A percentile compares a stretch with the other conserved stretches of the same genome.
These are phyloP conservation scores for Cadophora malorum DNA, from an alignment of 2,329 filamentous ascomycete species.

Conservation along the genomic window DNA sequence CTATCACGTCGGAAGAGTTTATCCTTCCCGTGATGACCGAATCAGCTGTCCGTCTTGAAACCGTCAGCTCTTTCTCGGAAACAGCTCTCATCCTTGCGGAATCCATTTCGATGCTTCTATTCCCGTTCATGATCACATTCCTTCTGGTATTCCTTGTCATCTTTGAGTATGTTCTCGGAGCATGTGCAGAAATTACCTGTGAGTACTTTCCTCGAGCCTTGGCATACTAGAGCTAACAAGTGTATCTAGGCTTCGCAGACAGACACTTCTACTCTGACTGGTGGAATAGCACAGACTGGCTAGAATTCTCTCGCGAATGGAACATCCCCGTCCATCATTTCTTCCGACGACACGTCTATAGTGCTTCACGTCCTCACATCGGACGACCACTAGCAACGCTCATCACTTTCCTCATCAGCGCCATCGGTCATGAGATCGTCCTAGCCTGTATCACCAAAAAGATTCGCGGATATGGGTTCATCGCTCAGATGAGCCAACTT, in stretches of 20 bases:
- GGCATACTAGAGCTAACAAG: conserved; percentile 12
- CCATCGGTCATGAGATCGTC: conserved; percentile 90
- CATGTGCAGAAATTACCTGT: conserved; percentile 90
- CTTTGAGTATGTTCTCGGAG: conserved; percentile 94
- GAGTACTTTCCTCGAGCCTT: conserved; percentile 19
- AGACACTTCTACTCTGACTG: conserved; percentile 87
- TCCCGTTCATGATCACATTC: conserved; percentile 97
- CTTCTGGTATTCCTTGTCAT: conserved; percentile 96
- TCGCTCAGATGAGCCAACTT: conserved; percentile 95
- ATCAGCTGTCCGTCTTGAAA: conserved; percentile 62
- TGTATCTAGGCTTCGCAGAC: conserved; percentile 71
- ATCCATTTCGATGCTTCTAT: conserved; percentile 88
- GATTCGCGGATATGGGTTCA: conserved; percentile 88
- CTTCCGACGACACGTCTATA: conserved; percentile 92
- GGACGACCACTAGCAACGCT: conserved; percentile 80
- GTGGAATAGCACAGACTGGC: conserved; percentile 85
- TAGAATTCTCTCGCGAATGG: conserved; percentile 96
- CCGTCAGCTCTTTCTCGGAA: conserved; percentile 58
- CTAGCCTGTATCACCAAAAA: conserved; percentile 99
- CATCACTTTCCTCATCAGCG: conserved; percentile 90
- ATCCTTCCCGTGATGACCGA: conserved; percentile 88
- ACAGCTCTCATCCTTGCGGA: conserved; percentile 82
- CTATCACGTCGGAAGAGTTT: conserved; percentile 90
- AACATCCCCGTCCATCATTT: conserved; percentile 98
- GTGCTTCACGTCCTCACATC: conserved; percentile 77